These are phyloP conservation scores for Ambrosia artemisiifolia DNA, from an alignment of 129 eudicot species.

Conservation along the genomic window DNA sequence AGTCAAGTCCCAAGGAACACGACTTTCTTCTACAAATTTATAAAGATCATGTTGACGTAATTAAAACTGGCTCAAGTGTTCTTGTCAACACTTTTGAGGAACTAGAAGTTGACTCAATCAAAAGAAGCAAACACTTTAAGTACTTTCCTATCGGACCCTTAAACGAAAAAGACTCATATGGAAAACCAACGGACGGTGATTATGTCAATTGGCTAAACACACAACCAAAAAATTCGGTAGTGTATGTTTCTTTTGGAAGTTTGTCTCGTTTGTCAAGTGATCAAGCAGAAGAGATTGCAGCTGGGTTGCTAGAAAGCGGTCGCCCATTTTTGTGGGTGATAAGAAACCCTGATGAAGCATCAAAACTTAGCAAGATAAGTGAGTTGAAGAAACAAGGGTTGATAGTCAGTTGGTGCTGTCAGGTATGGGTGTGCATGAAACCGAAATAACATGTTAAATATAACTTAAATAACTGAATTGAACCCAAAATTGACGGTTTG, in stretches of 20 bases:
- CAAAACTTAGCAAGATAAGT: slow-evolving; percentile 23
- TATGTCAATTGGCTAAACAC: slow-evolving; percentile 40
- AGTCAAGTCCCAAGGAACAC: not conserved
- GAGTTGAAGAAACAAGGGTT: slow-evolving; percentile 29
- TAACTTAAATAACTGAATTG: too few relatives aligned
- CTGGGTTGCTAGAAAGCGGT: slow-evolving; percentile 27
- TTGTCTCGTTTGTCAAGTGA: slow-evolving; percentile 27
- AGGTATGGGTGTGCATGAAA: not conserved
- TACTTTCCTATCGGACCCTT: slow-evolving; percentile 47
- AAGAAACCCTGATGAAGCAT: slow-evolving; percentile 24
- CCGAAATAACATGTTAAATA: too few relatives aligned
- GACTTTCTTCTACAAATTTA: not conserved
- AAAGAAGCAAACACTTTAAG: slow-evolving; percentile 6
- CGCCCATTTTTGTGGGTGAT: slow-evolving; percentile 56
- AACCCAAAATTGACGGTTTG: too few relatives aligned
- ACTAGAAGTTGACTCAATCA: slow-evolving; percentile 18
- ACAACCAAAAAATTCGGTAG: slow-evolving; percentile 40
- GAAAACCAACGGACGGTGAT: not conserved
- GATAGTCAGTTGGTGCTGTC: slow-evolving; percentile 49
- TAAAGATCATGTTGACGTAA: slow-evolving; percentile 18
- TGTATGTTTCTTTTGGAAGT: slow-evolving; percentile 63
- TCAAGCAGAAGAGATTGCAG: slow-evolving; percentile 56
- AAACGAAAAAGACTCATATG: not conserved
- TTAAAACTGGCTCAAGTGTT: slow-evolving; percentile 7
- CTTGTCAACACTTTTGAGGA: slow-evolving; percentile 27